These are phyloP conservation scores for Komagataella populi DNA, from an alignment of 805 yeast species.

Conservation along the genomic window DNA sequence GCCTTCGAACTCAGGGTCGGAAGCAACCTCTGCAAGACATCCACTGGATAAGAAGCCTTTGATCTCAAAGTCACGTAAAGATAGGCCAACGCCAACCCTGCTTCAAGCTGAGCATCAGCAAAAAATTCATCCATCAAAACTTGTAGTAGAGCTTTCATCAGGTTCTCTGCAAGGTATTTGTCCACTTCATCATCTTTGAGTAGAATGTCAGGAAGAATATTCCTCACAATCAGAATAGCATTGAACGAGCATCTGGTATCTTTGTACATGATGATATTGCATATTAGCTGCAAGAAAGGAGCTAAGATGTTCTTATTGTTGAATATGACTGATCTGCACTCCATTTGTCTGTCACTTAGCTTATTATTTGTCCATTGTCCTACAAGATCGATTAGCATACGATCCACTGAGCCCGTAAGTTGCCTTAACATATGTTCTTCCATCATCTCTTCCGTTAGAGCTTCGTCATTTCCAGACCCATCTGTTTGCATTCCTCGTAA, in stretches of 20 bases:
- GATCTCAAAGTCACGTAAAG: conserved; percentile 62
- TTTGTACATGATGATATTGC: conserved; percentile 66
- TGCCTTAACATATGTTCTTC: conserved; percentile 92
- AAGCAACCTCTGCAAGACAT: conserved; percentile 37
- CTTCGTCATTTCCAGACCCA: conserved; percentile 38
- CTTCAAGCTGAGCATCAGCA: conserved; percentile 81
- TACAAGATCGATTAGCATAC: conserved; percentile 75
- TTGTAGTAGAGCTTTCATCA: conserved; percentile 55
- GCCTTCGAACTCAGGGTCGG: conserved; percentile 43
- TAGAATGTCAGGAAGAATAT: conserved; percentile 55
- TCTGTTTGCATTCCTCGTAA: conserved; percentile 41
- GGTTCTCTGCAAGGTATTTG: conserved; percentile 44
- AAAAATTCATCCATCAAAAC: conserved; percentile 66
- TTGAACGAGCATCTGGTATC: conserved; percentile 91
- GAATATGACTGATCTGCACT: conserved; percentile 53
- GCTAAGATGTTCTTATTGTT: conserved; percentile 55
- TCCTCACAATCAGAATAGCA: conserved; percentile 68
- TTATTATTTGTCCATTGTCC: conserved; percentile 51
- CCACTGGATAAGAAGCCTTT: conserved; percentile 56
- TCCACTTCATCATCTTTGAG: conserved; percentile 68
- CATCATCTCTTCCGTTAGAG: conserved; percentile 94
- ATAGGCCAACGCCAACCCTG: conserved; percentile 76
- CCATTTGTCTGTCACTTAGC: conserved; percentile 45
- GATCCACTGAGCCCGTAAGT: conserved; percentile 80
- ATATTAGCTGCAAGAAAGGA: conserved; percentile 61